A percentile compares a stretch with the other conserved stretches of the same genome.
Conservation (phyloP, 345 rosid species). For the Salix dunnii region DNA sequence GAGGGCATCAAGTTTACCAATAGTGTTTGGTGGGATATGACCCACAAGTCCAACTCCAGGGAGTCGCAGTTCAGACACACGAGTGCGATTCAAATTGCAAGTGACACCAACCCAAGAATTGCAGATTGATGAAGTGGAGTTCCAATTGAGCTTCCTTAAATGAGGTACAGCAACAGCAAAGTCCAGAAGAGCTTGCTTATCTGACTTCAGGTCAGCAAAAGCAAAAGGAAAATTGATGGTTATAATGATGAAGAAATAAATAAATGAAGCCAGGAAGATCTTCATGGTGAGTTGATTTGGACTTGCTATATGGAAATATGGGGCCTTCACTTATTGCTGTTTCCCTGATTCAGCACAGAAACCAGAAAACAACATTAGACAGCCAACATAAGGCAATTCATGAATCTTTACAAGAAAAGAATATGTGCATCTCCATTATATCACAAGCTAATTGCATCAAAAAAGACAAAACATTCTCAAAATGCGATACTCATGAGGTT, state of each 20-base stretch:
- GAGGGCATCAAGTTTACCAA: slow-evolving; percentile 33
- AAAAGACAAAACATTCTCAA: background rate
- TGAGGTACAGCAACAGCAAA: slow-evolving; percentile 58
- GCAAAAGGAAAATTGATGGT: slow-evolving; percentile 32
- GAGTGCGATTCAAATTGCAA: slow-evolving; percentile 23
- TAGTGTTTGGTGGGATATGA: slow-evolving; percentile 27
- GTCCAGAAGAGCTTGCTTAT: slow-evolving; percentile 62
- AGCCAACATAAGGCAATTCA: background rate
- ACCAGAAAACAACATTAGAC: slow-evolving; percentile 13
- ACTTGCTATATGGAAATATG: slow-evolving; percentile 21
- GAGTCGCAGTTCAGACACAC: slow-evolving; percentile 25
- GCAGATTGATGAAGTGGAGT: slow-evolving; percentile 45
- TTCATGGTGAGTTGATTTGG: slow-evolving; percentile 31
- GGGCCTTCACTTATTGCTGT: slow-evolving; percentile 19
- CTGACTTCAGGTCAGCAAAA: slow-evolving; percentile 55
- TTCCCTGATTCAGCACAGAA: slow-evolving; percentile 41
- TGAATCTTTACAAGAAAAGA: background rate
- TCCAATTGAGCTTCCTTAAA: slow-evolving; percentile 63
- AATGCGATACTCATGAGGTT: background rate
- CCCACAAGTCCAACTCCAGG: slow-evolving; percentile 34
- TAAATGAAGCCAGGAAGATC: slow-evolving; percentile 27
- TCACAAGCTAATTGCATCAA: background rate
- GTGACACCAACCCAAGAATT: slow-evolving; percentile 40
- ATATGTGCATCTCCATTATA: background rate
- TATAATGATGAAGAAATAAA: slow-evolving; percentile 28